Percentiles rank a stretch among this genome's conserved stretches.
These are phyloP conservation scores for Polyporus arcularius DNA, from an alignment of 768 basidiomycete genomes.

Conservation along the genomic window DNA sequence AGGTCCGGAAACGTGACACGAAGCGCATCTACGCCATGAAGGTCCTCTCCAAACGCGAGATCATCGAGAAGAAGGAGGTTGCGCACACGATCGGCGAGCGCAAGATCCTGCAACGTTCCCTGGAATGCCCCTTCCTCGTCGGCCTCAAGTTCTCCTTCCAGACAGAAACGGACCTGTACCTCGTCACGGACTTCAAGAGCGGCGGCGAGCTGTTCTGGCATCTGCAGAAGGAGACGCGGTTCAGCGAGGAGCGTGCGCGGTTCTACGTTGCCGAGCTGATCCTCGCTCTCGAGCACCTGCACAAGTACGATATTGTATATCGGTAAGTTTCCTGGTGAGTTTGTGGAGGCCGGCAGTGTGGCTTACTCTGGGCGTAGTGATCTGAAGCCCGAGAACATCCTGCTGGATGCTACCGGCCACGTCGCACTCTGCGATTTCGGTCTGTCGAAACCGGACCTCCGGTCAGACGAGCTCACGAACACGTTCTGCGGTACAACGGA, in stretches of 20 bases:
- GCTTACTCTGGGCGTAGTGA: constrained; percentile 52
- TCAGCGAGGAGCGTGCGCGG: constrained; percentile 88
- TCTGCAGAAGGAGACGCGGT: constrained; percentile 92
- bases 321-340: constrained; percentile 52
- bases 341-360: background rate
- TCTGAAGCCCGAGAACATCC: constrained; percentile 97
- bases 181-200: constrained; percentile 98
- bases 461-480: constrained; percentile 93
- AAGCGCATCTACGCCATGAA: constrained; percentile 99
- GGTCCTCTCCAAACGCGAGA: constrained; percentile 97
- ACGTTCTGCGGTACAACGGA: constrained; percentile 99
- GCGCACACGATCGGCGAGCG: constrained; percentile 99
- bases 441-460: constrained; percentile 92
- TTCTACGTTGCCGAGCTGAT: constrained; percentile 98
- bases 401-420: constrained; percentile 97
- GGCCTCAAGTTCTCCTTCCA: constrained; percentile 99
- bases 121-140: constrained; percentile 96
- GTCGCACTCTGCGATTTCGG: constrained; percentile 99
- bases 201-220: constrained; percentile 99
- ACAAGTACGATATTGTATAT: constrained; percentile 95
- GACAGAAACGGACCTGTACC: constrained; percentile 91
- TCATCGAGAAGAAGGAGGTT: constrained; percentile 98
- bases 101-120: constrained; percentile 92
- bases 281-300: constrained; percentile 92
- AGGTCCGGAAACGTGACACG: constrained; percentile 97